Evolutionary conservation across 305 asterid species (phyloP), one percentile per base, ranked within the genome.

Genomic region (Fraxinus sp.): DNA sequence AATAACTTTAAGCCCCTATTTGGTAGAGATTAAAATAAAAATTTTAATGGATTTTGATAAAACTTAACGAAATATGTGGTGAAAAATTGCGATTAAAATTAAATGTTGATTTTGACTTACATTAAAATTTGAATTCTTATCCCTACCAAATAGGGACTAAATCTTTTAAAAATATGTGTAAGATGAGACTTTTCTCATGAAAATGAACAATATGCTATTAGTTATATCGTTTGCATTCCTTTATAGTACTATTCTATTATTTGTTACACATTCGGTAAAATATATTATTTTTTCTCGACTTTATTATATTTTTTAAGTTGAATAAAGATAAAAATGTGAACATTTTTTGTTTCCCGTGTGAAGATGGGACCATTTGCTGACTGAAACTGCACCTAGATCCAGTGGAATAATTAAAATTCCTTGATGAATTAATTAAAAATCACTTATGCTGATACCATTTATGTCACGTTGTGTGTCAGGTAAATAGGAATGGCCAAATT

Each of bases 391-490:
- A 78, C 43, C 75, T 52, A 68, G 24, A 70, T 2, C 77, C 46
- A 72, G 68, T 75, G 26, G 33, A 83, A 78, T 78, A 32, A 70
- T 30, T 30, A 30, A 30, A 68, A 70, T 30, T 70, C 75, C 35
- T 52, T 16, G 20, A 52, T 30, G 10, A 68, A 68, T 68, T 66
- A 68, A 28, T 68, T 16, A 68, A 30, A 55, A 71, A 32, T 22
- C 30, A 71, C 10, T 32, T 71, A n/a, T 71, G 73, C 52, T 7
- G 36, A 52, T n/a, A 7, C 73, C 75, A 32, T 32, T 3, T 8
- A 2, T 20, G 71, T 72, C 72, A 30, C 66, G 0, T 18, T 18
- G 66, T 55, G 26, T 57, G 72, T 49, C 75, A 79, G 10, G 10
- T n/a, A 20, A 55, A 0, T 66, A 24, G 18, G 73, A 64, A 64